Base-by-base conservation (phyloP, 176 grass and related monocot genomes). In the Eragrostis curvula region DNA sequence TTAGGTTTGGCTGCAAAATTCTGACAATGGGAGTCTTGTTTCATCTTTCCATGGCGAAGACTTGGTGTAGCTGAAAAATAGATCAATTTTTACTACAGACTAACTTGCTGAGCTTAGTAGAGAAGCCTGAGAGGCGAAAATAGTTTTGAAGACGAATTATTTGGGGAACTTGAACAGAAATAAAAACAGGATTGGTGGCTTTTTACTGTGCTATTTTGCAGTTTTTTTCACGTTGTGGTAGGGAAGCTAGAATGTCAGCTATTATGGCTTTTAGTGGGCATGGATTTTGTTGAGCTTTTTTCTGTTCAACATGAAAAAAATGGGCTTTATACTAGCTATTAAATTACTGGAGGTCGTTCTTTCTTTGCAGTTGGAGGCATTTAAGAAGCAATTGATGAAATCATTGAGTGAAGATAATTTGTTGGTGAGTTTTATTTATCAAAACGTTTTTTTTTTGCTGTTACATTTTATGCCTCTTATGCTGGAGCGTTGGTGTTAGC, bases 371-470 rank as follows among this genome's bases (percentile, higher is more conserved):
- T 47, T 99, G 84, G 93, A 96, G 70, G 88, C 88, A 65, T 99
- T 99, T 92, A 96, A 99, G 87, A 99, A 84, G 73, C 96, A 99
- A 41, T 84, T 99, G 79, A 88, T 96, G 88, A 79, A 93, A 77
- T 95, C 96, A 59, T 83, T 99, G 45, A 90, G 80, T 71, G 93
- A 91, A 79, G 93, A 94, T 83, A 93, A 88, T 79, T 80, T 86
- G 70, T 80, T 72, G 69, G 96, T 99, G 56, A 92, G 96, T 91
- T 60, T 39, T 64, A 62, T 18, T 46, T 6, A 81, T 58, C 9
- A 70, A 66, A 42, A 43, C 56, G 29, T 52, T 86, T 51, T 27
- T 70, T 61, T 87, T 79, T 72, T 48, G 9, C 1, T 45, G 40
- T 55, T 74, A 45, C 9, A 10, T 47, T 66, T 40, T 58, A 55